These are phyloP conservation scores for Pseudonitzschia multistriata DNA, from an alignment of 108 stramenopile genomes.

Conservation along the genomic window DNA sequence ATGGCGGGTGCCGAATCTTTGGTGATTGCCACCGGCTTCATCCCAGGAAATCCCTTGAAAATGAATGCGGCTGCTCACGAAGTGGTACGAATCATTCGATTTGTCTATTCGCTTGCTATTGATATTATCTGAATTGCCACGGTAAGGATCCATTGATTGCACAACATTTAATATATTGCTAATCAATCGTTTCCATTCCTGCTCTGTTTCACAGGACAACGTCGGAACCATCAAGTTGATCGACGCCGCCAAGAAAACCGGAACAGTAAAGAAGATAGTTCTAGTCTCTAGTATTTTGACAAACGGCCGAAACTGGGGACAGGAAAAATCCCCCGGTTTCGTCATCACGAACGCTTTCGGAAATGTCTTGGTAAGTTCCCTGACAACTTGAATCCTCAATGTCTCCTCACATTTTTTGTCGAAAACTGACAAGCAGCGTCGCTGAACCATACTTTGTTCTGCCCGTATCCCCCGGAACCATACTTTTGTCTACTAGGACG, in stretches of 20 bases:
- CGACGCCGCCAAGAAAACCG: constrained; percentile 75
- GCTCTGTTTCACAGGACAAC: constrained; percentile 40
- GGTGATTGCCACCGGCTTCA: constrained; percentile 77
- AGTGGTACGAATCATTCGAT: constrained; percentile 21
- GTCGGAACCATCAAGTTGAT: constrained; percentile 73
- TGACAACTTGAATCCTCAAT: background rate
- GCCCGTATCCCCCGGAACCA: background rate
- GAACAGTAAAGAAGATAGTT: constrained; percentile 71
- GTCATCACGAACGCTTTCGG: constrained; percentile 82
- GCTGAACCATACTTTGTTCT: no score
- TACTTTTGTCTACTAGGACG: constrained; percentile 27
- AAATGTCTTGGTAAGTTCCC: constrained; percentile 41
- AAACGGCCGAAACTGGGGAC: constrained; percentile 75
- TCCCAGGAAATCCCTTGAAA: constrained; percentile 75
- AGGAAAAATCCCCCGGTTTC: constrained; percentile 83
- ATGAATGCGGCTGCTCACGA: constrained; percentile 77
- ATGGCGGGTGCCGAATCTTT: constrained; percentile 60
- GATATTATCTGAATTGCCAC: background rate
- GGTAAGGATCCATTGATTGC: background rate
- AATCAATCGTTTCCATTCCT: background rate
- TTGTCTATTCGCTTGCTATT: background rate
- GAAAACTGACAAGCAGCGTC: no score
- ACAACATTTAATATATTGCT: background rate
- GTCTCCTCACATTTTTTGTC: background rate
- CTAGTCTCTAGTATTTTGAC: constrained; percentile 76